phyloP scores from a whole-genome alignment of 1,284 basidiomycete genomes.

The Ganoderma meredithae region DNA sequence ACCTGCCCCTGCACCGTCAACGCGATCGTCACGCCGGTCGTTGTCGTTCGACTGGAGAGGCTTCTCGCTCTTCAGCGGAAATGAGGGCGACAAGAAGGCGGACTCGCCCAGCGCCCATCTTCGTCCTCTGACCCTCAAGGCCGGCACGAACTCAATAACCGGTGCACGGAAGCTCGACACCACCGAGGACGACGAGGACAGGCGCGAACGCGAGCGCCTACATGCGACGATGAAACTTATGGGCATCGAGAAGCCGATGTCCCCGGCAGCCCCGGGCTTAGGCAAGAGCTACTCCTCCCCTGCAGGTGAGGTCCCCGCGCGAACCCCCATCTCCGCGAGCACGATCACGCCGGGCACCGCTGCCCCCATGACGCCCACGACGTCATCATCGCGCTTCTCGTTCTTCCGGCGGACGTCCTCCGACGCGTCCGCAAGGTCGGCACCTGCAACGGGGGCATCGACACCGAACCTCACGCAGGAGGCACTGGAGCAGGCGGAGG shows the following conservation, averaged over 20 bases:
- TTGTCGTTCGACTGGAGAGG: constrained; percentile 84
- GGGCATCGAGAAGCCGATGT: constrained; percentile 78
- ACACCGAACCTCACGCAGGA: constrained; percentile 69
- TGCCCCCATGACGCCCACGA: constrained; percentile 36
- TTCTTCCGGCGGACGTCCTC: constrained; percentile 68
- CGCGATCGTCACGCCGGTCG: constrained; percentile 70
- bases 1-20: constrained; percentile 33
- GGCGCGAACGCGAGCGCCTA: constrained; percentile 82
- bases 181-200: constrained; percentile 89
- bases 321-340: constrained; percentile 42
- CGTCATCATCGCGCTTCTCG: constrained; percentile 63
- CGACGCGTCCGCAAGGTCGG: constrained; percentile 57
- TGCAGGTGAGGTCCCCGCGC: constrained; percentile 34
- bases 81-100: constrained; percentile 65
- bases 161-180: constrained; percentile 79
- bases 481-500: constrained; percentile 78
- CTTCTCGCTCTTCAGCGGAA: constrained; percentile 70
- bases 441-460: constrained; percentile 43
- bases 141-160: constrained; percentile 60
- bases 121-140: constrained; percentile 76
- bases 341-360: constrained; percentile 40
- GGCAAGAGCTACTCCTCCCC: constrained; percentile 54
- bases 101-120: constrained; percentile 47
- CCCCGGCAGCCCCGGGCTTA: constrained; percentile 45
- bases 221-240: constrained; percentile 91